Base-by-base conservation (phyloP, 495 filamentous ascomycete genomes). In the Aspergillus campestris region DNA sequence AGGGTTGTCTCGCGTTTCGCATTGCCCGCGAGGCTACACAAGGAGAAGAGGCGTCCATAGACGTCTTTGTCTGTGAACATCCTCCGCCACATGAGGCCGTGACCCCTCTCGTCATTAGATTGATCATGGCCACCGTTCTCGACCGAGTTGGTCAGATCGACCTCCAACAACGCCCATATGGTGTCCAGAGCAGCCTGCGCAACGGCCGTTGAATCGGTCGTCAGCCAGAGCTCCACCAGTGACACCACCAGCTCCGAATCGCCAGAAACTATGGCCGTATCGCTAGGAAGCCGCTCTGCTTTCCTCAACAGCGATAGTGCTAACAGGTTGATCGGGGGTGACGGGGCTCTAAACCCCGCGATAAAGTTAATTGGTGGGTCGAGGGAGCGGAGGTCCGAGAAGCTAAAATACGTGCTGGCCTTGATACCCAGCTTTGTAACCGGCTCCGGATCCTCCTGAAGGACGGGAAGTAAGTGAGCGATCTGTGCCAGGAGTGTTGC, bases 241-340 rank as follows among this genome's bases (percentile, higher is more conserved):
- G 73, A 72, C 1, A 62, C 59, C 6, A 94, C 64, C 3, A 89
- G 56, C 1, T 72, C 70, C 6, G 79, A 71, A 62, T 85, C 79
- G 29, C 74, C 75, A 7, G 82, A 81, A 8, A 92, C 73, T 40
- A 84, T 79, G 28, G 79, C 81, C 32, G 79, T 79, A 59, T 91
- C 83, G 42, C 69, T 71, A 3, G 78, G 70, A 15, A 62, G 61
- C 8, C 65, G 50, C 15, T 78, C 70, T 8, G 87, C 89, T 56
- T 94, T 94, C 49, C 75, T 72, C 38, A 95, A 63, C 42, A 94
- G 60, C 3, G 75, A 70, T 27, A 94, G 72, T 43, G 78, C 83
- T 13, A 91, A 73, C 8, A 82, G 54, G 54, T 91, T 89, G 54
- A 85, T 78, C 0, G 82, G 75, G 11, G 74, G 69, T 3, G 79